Evolutionary conservation across 1,139 yeast species (phyloP).

Genomic region (Arxiozyma telluris): DNA sequence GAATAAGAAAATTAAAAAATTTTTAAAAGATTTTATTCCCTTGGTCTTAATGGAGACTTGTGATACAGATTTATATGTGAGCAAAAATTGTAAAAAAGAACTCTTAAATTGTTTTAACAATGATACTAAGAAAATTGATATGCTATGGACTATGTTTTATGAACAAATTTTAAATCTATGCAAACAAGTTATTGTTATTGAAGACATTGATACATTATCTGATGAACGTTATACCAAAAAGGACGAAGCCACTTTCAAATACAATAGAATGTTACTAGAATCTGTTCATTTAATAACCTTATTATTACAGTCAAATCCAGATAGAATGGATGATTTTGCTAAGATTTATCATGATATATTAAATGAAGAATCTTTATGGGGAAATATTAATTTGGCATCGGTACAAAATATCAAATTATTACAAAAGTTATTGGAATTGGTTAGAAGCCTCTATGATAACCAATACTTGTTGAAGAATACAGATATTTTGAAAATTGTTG

Average conservation of each 20-base stretch:
- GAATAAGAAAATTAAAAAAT: slow-evolving; percentile 56
- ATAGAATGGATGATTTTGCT: slow-evolving; percentile 9
- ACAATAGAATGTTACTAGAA: slow-evolving; percentile 46
- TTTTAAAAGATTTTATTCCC: slow-evolving; percentile 62
- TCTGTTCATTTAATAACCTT: slow-evolving; percentile 44
- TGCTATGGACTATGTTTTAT: slow-evolving; percentile 43
- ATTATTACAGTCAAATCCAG: slow-evolving; percentile 29
- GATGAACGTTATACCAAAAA: slow-evolving; percentile 65
- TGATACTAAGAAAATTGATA: slow-evolving; percentile 36
- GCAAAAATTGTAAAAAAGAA: slow-evolving; percentile 41
- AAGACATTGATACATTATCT: slow-evolving; percentile 54
- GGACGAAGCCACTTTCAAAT: slow-evolving; percentile 62
- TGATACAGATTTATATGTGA: slow-evolving; percentile 59
- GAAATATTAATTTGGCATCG: slow-evolving; percentile 34
- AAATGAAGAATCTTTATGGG: slow-evolving; percentile 24
- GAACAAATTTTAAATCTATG: slow-evolving; percentile 44
- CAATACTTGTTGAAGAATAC: slow-evolving; percentile 23
- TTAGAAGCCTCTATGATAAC: slow-evolving; percentile 23
- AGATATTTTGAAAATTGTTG: slow-evolving; percentile 37
- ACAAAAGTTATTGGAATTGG: slow-evolving; percentile 37
- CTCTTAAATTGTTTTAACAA: slow-evolving; percentile 49
- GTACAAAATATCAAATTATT: slow-evolving; percentile 39
- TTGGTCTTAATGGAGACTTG: slow-evolving; percentile 61
- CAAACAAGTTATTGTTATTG: slow-evolving; percentile 44
- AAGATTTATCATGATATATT: slow-evolving; percentile 14